Evolutionary conservation across 2,329 filamentous ascomycete genomes (phyloP).

Genomic region (Neoscytalidium dimidiatum): DNA sequence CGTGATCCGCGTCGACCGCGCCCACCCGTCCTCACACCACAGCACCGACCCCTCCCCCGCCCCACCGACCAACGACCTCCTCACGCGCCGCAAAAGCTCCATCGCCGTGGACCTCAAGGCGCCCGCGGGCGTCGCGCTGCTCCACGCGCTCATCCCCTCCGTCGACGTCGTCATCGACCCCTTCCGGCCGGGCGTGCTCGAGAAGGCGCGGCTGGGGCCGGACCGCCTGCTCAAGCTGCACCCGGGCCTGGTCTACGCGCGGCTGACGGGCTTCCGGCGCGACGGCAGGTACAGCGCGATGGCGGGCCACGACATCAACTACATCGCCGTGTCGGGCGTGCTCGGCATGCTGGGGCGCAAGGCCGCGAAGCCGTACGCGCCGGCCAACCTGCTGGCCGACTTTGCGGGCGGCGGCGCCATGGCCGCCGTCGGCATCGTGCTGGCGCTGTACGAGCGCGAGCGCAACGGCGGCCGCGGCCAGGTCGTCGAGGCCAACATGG

Average conservation of each 20-base stretch:
- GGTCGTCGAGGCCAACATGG: slow-evolving; percentile 96
- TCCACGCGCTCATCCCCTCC: slow-evolving; percentile 63
- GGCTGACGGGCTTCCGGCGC: slow-evolving; percentile 87
- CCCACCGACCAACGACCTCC: slow-evolving; percentile 65
- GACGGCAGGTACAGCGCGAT: slow-evolving; percentile 80
- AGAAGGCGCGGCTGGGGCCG: slow-evolving; percentile 78
- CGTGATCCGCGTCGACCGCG: slow-evolving; percentile 81
- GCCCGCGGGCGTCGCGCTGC: slow-evolving; percentile 61
- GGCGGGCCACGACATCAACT: slow-evolving; percentile 97
- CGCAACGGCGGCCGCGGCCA: slow-evolving; percentile 68
- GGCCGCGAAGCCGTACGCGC: slow-evolving; percentile 72
- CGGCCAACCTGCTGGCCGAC: slow-evolving; percentile 82
- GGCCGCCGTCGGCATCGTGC: slow-evolving; percentile 77
- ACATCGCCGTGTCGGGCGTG: slow-evolving; percentile 84
- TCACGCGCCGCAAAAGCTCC: slow-evolving; percentile 79
- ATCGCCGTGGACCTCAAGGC: slow-evolving; percentile 79
- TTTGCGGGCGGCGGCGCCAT: slow-evolving; percentile 87
- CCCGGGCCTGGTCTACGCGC: slow-evolving; percentile 74
- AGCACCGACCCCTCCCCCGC: slow-evolving; percentile 33
- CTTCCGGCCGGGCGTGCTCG: slow-evolving; percentile 87
- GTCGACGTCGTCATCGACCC: slow-evolving; percentile 89
- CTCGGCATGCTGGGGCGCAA: slow-evolving; percentile 73
- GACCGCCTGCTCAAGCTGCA: slow-evolving; percentile 67
- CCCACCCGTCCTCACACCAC: slow-evolving; percentile 42
- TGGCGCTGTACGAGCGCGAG: slow-evolving; percentile 71